Base-by-base conservation (phyloP, 306 rosid species). In the Vicia villosa region DNA sequence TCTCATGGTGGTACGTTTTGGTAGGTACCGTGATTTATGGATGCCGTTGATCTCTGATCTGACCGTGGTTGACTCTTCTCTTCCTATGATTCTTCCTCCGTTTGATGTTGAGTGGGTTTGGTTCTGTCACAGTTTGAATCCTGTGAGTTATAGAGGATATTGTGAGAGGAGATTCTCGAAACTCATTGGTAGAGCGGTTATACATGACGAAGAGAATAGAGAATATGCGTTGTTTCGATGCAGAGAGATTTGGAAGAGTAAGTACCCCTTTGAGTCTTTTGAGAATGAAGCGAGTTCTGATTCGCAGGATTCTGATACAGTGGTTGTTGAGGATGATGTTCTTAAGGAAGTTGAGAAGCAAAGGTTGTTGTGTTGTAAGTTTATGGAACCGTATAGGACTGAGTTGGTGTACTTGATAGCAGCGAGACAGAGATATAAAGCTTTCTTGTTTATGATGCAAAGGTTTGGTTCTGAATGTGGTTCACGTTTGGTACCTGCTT, bases 11-110 rank as follows among this genome's bases (percentile, higher is more conserved):
- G 38, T 3, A 34, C 10, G 38, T 7, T 34, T 34, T 34, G 8
- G 38, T 34, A 34, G 38, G 86, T 93, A 90, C 62, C 82, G 24
- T 74, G 80, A 88, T 77, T 68, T 88, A 56, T 93, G 98, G 98
- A 83, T 93, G 98, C 97, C 97, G 82, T 84, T 93, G 92, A 68
- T 93, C 50, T 82, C 95, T 79, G 90, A 93, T 86, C 89, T 88
- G 17, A 82, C 85, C 71, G 69, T 54, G 5, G 58, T 24, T 10
- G 80, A 79, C 17, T 70, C 85, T 24, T 1, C 86, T 1, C 78
- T 75, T 74, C 92, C 92, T 6, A 10, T 78, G 83, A 62, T 93
- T 22, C 87, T 86, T 68, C 98, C 98, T 70, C 96, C 97, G 5
- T 52, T 88, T 15, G 98, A 93, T 52, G 69, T 93, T 14, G 88